Percentiles rank a stretch among this genome's conserved stretches.
phyloP scores from a whole-genome alignment of 2,329 filamentous ascomycete genomes.

The Phoma sp. region DNA sequence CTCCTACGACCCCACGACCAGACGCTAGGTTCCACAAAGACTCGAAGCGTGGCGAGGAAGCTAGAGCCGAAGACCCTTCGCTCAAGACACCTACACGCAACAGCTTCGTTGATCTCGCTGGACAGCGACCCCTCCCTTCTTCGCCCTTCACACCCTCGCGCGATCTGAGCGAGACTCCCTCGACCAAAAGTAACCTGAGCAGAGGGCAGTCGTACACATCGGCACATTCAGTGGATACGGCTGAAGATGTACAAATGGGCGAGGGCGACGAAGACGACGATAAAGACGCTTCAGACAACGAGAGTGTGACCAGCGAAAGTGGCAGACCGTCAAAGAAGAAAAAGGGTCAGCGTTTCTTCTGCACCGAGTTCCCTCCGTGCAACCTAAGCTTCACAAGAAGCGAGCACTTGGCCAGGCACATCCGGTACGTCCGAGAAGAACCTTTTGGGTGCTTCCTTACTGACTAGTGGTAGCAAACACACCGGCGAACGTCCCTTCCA shows the following conservation, averaged over 20 bases:
- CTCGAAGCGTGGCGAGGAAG: slow-evolving; percentile 43
- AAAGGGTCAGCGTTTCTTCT: slow-evolving; percentile 95
- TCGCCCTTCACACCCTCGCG: slow-evolving; percentile 54
- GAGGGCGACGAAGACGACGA: slow-evolving; percentile 75
- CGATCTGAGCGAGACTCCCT: slow-evolving; percentile 50
- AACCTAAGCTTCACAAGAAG: slow-evolving; percentile 94
- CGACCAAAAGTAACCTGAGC: slow-evolving; percentile 50
- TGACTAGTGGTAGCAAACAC: slow-evolving; percentile 73
- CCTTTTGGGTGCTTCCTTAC: slow-evolving; percentile 15
- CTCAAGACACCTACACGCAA: slow-evolving; percentile 70
- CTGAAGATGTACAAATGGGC: slow-evolving; percentile 78
- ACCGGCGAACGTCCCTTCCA: slow-evolving; percentile 96
- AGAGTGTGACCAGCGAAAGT: slow-evolving; percentile 61
- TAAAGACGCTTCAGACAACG: slow-evolving; percentile 56
- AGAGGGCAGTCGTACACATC: slow-evolving; percentile 68
- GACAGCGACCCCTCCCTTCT: slow-evolving; percentile 55
- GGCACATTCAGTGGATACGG: slow-evolving; percentile 65
- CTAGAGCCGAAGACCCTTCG: slow-evolving; percentile 47
- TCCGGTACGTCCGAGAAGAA: slow-evolving; percentile 66
- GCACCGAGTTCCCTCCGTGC: slow-evolving; percentile 92
- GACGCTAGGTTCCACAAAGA: slow-evolving; percentile 51
- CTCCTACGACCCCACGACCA: slow-evolving; percentile 62
- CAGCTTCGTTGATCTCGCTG: slow-evolving; percentile 55
- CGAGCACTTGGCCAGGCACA: slow-evolving; percentile 93
- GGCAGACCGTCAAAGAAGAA: slow-evolving; percentile 89